Evolutionary conservation across 768 basidiomycete genomes (phyloP), one percentile per base, ranked within the genome.

Genomic region (Collybia mongolica): DNA sequence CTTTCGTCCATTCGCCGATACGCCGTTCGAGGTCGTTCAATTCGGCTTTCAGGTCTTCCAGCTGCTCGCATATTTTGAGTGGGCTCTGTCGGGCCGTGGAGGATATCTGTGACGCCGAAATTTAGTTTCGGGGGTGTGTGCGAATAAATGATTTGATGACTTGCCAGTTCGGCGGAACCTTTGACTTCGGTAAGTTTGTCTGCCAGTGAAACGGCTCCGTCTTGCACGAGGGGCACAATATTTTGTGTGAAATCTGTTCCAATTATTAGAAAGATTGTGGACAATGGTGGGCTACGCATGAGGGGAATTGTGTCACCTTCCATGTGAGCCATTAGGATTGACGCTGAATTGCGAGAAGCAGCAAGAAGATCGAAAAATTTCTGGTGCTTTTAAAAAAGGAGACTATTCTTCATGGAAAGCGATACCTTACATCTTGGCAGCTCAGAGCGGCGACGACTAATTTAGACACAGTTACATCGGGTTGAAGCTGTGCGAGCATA

Each of bases 101-200:
- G 5, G 46, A 36, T n/a, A 48, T 39, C 46, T 48, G 14, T 32
- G 32, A 14, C 6, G 14, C 9, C n/a, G n/a, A n/a, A 9, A 6
- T 32, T 32, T 6, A 32, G 32, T 15, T 9, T 32, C n/a, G n/a
- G n/a, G n/a, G 24, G 24, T 26, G 24, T 3, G 7, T 26, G 24
- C 7, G 24, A 22, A 23, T 37, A 39, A 37, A 17, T 37, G 22
- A 20, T 14, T 22, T 36, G 15, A 12, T 14, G 15, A 48, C 46
- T 19, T 32, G 44, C 49, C 40, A 37, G 23, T 32, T 50, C 49
- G 17, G 49, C 49, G n/a, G 49, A 29, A 3, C 40, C 38, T 17
- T 40, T 50, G 26, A 50, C 41, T 50, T 50, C 49, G 23, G 23
- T 44, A 19, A 43, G 20, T 38, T 50, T 50, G 28, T 42, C 49